A percentile compares a stretch with the other conserved stretches of the same genome.
Conservation (phyloP, 1,284 basidiomycete species). For the Cystobasidium pallidum region DNA sequence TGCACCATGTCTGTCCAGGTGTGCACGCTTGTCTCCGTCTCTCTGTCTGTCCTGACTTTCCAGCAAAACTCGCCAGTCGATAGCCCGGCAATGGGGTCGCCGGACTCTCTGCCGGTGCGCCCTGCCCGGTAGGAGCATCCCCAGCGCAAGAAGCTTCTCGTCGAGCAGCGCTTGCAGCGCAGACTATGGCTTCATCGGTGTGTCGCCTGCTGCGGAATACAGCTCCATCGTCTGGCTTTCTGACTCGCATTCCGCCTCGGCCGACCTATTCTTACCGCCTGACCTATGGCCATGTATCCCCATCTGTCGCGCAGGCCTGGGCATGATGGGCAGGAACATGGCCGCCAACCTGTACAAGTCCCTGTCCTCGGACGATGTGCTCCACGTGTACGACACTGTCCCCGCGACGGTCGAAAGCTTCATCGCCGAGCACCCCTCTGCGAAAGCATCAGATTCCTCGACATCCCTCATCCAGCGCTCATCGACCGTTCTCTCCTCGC, state of each 20-base stretch:
- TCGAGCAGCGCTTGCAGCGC: background rate
- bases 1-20: slow-evolving; percentile 1
- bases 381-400: slow-evolving; percentile 76
- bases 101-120: background rate
- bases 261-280: background rate
- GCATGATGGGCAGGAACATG: slow-evolving; percentile 42
- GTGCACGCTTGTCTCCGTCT: background rate
- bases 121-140: background rate
- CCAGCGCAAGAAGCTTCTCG: slow-evolving; percentile 13
- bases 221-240: background rate
- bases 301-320: slow-evolving; percentile 27
- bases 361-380: slow-evolving; percentile 17
- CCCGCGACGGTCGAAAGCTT: slow-evolving; percentile 67
- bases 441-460: slow-evolving; percentile 49
- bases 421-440: slow-evolving; percentile 57
- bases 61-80: too few relatives aligned
- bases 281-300: background rate
- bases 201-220: background rate
- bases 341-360: slow-evolving; percentile 28
- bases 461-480: slow-evolving; percentile 53
- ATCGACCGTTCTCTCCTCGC: slow-evolving; percentile 59
- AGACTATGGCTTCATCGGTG: slow-evolving; percentile 43
- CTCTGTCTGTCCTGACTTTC: background rate
- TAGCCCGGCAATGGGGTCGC: background rate
- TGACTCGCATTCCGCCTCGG: too few relatives aligned